Evolutionary conservation across 495 filamentous ascomycete genomes (phyloP).

Genomic region (Annulohypoxylon moriforme): DNA sequence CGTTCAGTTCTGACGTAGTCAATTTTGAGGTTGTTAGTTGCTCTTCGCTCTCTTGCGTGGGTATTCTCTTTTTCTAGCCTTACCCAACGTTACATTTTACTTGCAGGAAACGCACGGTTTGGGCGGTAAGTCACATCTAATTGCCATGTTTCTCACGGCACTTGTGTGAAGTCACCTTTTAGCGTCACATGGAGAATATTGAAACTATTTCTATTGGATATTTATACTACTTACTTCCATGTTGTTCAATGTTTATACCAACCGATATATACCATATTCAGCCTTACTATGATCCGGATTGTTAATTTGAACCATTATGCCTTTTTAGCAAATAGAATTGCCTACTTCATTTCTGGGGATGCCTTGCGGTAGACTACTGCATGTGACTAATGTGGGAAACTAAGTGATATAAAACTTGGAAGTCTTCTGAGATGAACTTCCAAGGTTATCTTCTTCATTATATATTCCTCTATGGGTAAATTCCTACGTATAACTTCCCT

Average conservation of each 20-base stretch:
- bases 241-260: neutral
- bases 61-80: slow-evolving; percentile 1
- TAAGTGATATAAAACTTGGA: no score
- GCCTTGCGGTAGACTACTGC: neutral
- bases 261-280: neutral
- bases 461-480: no score
- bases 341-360: neutral
- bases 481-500: neutral
- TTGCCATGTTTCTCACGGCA: neutral
- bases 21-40: no score
- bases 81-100: slow-evolving; percentile 25
- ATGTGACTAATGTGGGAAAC: no score
- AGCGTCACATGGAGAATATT: neutral
- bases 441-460: no score
- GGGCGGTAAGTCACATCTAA: neutral
- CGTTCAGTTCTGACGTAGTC: neutral
- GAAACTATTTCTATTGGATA: neutral
- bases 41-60: neutral
- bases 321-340: neutral
- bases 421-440: no score
- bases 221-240: neutral
- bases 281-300: neutral
- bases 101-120: neutral
- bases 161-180: neutral
- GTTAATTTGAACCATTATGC: neutral